These are phyloP conservation scores for Trichoderma simmonsii DNA, from an alignment of 2,329 filamentous ascomycete genomes.

Conservation along the genomic window DNA sequence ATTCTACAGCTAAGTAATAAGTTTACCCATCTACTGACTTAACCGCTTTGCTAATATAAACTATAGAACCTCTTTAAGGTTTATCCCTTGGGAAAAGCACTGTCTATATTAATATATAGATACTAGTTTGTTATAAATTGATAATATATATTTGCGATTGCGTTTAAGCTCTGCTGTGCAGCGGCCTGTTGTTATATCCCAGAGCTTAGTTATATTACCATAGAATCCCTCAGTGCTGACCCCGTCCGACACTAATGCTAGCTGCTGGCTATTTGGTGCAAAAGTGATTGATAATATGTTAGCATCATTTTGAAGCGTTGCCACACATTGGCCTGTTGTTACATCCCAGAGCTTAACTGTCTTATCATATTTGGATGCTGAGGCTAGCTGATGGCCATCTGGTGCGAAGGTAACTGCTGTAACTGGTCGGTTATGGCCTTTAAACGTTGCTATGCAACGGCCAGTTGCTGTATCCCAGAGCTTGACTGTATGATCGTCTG, in stretches of 20 bases:
- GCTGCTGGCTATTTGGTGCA: background rate
- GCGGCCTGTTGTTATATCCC: background rate
- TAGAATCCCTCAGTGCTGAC: too few species aligned
- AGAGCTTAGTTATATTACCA: background rate
- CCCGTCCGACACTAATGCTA: background rate
- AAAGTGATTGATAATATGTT: background rate
- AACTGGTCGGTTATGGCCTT: background rate
- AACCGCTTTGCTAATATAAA: too few species aligned
- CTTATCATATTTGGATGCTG: too few species aligned
- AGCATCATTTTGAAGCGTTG: background rate
- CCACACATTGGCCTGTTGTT: background rate
- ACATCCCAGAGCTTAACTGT: background rate
- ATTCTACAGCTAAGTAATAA: too few species aligned
- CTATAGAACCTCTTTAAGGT: too few species aligned
- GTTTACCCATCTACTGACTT: too few species aligned
- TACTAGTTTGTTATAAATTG: too few species aligned
- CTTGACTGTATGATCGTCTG: background rate
- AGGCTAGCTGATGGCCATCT: background rate
- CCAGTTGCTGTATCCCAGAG: background rate
- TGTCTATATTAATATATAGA: too few species aligned
- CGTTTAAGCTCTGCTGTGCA: background rate
- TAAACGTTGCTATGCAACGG: background rate
- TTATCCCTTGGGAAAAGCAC: too few species aligned
- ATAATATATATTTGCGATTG: accelerated
- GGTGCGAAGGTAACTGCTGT: background rate